Evolutionary conservation across 345 rosid genomes (phyloP), one percentile per base, ranked within the genome.

Genomic region (Turnera subulata): DNA sequence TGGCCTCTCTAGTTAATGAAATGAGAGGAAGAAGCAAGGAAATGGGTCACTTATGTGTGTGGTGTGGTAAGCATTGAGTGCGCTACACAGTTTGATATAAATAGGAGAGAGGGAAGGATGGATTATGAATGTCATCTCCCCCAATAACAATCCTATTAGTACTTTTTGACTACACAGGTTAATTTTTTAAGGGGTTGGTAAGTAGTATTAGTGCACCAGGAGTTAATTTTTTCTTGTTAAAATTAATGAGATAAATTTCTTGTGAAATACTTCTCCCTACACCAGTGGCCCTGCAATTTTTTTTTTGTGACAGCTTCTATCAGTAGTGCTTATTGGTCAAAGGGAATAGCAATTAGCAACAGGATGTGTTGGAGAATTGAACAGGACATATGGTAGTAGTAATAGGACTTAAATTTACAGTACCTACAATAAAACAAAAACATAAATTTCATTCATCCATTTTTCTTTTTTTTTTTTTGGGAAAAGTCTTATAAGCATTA

Each of bases 71-170:
- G 64, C 21, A 12, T 43, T 50, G 63, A 57, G 62, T 19, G 61
- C 10, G 61, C 43, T 6, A 57, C 16, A 45, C 53, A 51, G 50
- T 11, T 15, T 42, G 61, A 58, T 65, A 50, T 78, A 71, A 74
- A 78, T 71, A 71, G 68, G 63, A 33, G 67, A 22, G 67, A 56
- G 52, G 44, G 55, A 8, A 23, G 33, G 47, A 53, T 10, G 18
- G 15, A 49, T 14, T 17, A 20, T 39, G 57, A 45, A 29, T 35
- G 57, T 7, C 39, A 46, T 50, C n/a, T n/a, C n/a, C 59, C 61
- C 43, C 21, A 56, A 20, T 15, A 50, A 35, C 53, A 32, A 19
- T 9, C 44, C 21, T 8, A 39, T 44, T 62, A 55, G 24, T n/a
- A 18, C 6, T 20, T 35, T 1, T 23, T 9, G 37, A 32, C 15